Base-by-base conservation (phyloP, 441 rosid species). In the Raphanus hybrid region DNA sequence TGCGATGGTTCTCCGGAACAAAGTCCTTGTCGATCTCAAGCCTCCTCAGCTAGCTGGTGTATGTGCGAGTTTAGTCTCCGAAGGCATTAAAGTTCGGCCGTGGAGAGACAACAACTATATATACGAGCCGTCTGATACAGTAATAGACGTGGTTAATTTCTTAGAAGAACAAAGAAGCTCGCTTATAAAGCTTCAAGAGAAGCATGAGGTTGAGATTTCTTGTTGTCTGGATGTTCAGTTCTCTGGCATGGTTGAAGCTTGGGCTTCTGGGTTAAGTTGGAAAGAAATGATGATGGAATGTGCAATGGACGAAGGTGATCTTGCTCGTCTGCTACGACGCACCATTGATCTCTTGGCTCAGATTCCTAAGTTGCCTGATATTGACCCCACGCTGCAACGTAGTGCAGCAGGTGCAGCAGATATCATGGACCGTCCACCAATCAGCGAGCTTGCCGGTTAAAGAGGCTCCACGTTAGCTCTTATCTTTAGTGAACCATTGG, bases 211-310 rank as follows among this genome's bases (percentile, higher is more conserved):
- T 52, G 83, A 79, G 78, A 87, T 87, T 64, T 74, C 95, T 1
- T 92, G 94, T 73, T 87, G 86, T 78, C 70, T 94, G 85, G 98
- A 92, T 50, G 80, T 82, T 87, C 97, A 95, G 69, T 92, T 92
- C 82, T 81, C 92, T 16, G 99, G 99, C 72, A 90, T 93, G 99
- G 96, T 95, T 6, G 99, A 91, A 82, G 98, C 98, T 12, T 95
- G 99, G 99, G 98, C 97, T 26, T 88, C 96, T 2, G 99, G 98
- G 64, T 81, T 95, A 79, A 91, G 91, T 39, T 93, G 99, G 99
- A 88, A 85, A 84, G 99, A 95, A 80, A 82, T 94, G 76, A 93
- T 87, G 93, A 89, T 91, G 97, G 99, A 95, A 62, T 90, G 96
- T 59, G 98, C 97, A 3, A 88, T 95, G 96, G 99, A 95, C 65